Evolutionary conservation across 1,139 yeast genomes (phyloP), one percentile per base, ranked within the genome.

Genomic region (Candida tetrigidarum): DNA sequence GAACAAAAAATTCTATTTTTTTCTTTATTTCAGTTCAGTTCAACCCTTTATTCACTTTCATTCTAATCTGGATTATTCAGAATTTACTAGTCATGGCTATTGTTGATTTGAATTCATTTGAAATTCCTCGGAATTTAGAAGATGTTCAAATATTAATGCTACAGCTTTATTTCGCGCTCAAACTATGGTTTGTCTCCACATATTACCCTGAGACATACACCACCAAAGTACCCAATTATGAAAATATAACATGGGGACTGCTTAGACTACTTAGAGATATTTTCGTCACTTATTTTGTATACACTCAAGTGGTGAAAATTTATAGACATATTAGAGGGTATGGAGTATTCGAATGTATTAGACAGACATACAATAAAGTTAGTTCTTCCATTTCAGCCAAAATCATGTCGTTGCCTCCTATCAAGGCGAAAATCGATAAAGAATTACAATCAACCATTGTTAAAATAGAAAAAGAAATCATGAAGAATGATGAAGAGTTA

Each of bases 361-460:
- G 47, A 12, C 51, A 50, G 16, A 19, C 61, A 12, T 43, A 41
- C 34, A 36, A 44, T 2, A 29, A 26, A 1, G 25, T 47, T 2
- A 43, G 39, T 10, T 29, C 50, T 3, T 30, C 19, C 8, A 22
- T 67, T 0, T 76, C 78, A 50, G 46, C 48, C 12, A 29, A 64
- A 15, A 37, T 84, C 2, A 62, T 84, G 46, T 56, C 64, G 2
- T 60, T 84, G 3, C 92, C 95, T 1, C 74, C 81, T 0, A 52
- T 86, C 28, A 77, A 70, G 48, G 57, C 64, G 3, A 81, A 81
- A 56, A 83, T 89, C 4, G 84, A 85, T 37, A 56, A 63, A 15
- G 93, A 91, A 59, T 74, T 92, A 11, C 52, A 50, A 10, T 67
- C 69, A 36, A 79, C 81, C 0, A 62, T 79, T 8, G 58, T 49